A percentile compares a stretch with the other conserved stretches of the same genome.
phyloP scores from a whole-genome alignment of 1,284 basidiomycete species.

The Sporisorium graminicola region DNA sequence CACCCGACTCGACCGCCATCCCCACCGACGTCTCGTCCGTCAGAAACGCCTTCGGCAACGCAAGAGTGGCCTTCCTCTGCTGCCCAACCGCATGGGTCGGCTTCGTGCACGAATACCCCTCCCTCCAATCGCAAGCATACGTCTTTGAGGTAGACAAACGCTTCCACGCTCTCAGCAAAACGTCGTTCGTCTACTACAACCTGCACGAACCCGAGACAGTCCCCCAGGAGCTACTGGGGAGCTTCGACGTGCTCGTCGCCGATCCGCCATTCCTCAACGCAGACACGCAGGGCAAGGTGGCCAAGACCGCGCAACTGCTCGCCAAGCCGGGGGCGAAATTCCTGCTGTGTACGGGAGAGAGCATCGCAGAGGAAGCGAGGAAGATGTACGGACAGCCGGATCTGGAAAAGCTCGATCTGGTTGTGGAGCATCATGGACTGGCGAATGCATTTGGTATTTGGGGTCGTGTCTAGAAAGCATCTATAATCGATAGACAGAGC shows the following conservation, averaged over 20 bases:
- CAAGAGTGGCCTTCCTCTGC: constrained; percentile 65
- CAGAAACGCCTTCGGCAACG: constrained; percentile 12
- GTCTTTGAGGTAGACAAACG: constrained; percentile 67
- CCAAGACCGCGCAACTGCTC: constrained; percentile 22
- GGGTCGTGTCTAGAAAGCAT: constrained; percentile 17
- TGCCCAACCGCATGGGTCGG: constrained; percentile 69
- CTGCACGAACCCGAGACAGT: constrained; percentile 61
- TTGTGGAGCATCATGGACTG: constrained; percentile 42
- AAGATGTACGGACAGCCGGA: constrained; percentile 38
- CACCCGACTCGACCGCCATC: neutral
- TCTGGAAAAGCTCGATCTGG: constrained; percentile 33
- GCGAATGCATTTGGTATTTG: constrained; percentile 54
- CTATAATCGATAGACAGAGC: constrained; percentile 3
- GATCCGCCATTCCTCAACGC: constrained; percentile 67
- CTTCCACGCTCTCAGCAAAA: constrained; percentile 60
- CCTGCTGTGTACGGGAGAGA: constrained; percentile 42
- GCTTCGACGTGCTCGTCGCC: constrained; percentile 63
- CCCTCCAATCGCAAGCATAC: constrained; percentile 40
- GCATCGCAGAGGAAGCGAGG: constrained; percentile 42
- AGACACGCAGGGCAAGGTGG: constrained; percentile 48
- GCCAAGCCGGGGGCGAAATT: constrained; percentile 22
- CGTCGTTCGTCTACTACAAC: constrained; percentile 67
- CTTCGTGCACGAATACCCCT: constrained; percentile 61
- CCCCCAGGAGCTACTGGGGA: constrained; percentile 48
- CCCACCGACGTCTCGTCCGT: neutral